Evolutionary conservation across 495 filamentous ascomycete genomes (phyloP).

Genomic region (Platismatia glauca): DNA sequence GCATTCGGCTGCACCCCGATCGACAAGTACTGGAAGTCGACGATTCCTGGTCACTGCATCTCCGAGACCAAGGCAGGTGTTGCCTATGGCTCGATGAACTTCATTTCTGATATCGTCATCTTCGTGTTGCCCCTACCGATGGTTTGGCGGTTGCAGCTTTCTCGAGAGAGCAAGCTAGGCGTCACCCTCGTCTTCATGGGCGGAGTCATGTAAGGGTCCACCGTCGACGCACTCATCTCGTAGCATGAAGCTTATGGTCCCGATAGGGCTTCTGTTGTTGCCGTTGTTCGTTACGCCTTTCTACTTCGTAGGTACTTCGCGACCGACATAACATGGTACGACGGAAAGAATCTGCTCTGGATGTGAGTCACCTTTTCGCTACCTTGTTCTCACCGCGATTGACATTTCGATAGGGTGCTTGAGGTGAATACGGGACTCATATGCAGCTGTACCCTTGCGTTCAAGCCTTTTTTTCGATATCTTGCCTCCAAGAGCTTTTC

Average conservation of each 20-base stretch:
- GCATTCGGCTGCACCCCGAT: conserved; percentile 34
- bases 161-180: conserved; percentile 32
- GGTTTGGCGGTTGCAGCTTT: conserved; percentile 34
- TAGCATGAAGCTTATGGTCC: background rate
- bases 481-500: background rate
- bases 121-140: conserved; percentile 32
- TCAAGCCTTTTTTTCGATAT: conserved; percentile 7
- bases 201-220: conserved; percentile 25
- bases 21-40: conserved; percentile 26
- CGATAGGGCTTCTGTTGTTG: background rate
- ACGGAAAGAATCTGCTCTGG: background rate
- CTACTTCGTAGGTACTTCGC: background rate
- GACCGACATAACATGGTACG: background rate
- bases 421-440: conserved; percentile 11
- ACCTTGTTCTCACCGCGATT: background rate
- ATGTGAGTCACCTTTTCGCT: background rate
- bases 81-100: conserved; percentile 31
- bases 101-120: conserved; percentile 33
- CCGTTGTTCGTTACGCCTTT: background rate
- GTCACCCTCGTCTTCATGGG: conserved; percentile 36
- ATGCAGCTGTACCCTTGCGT: conserved; percentile 1
- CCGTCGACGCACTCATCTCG: no score
- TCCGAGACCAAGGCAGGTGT: conserved; percentile 29
- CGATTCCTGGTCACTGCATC: conserved; percentile 31
- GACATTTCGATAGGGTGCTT: background rate